Conservation (phyloP, 257 asterid species). For the Nicotiana undulata region DNA sequence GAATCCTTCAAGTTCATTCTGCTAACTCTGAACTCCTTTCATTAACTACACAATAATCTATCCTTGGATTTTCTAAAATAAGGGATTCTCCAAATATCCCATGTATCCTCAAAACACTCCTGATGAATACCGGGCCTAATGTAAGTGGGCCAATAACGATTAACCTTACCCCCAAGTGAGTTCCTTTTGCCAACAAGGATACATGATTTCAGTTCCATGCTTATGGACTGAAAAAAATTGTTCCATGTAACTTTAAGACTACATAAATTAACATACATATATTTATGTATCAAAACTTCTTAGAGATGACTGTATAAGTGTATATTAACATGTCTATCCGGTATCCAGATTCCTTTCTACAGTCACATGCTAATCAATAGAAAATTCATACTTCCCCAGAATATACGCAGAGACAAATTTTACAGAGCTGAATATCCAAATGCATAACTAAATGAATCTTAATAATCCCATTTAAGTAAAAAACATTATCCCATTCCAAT, state of each 20-base stretch:
- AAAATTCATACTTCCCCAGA: neutral
- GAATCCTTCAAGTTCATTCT: neutral
- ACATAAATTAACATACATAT: no score
- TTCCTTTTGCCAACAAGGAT: neutral
- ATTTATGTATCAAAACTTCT: neutral
- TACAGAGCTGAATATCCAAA: neutral
- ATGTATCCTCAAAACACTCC: neutral
- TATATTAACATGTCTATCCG: neutral
- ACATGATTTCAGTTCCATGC: neutral
- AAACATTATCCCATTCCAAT: neutral
- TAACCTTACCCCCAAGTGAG: neutral
- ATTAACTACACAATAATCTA: neutral
- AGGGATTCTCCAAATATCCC: neutral
- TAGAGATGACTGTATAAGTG: no score
- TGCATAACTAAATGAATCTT: slow-evolving; percentile 4
- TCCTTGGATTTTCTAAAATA: neutral
- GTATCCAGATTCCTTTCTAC: slow-evolving; percentile 19
- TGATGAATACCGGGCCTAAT: neutral
- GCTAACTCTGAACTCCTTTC: neutral
- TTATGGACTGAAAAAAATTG: neutral
- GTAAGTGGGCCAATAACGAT: neutral
- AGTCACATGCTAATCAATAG: neutral
- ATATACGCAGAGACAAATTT: neutral
- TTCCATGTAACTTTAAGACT: neutral
- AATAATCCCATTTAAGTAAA: neutral